A percentile compares a stretch with the other conserved stretches of the same genome.
Conservation (phyloP, 805 yeast species). For the Osmozyma mogii region DNA sequence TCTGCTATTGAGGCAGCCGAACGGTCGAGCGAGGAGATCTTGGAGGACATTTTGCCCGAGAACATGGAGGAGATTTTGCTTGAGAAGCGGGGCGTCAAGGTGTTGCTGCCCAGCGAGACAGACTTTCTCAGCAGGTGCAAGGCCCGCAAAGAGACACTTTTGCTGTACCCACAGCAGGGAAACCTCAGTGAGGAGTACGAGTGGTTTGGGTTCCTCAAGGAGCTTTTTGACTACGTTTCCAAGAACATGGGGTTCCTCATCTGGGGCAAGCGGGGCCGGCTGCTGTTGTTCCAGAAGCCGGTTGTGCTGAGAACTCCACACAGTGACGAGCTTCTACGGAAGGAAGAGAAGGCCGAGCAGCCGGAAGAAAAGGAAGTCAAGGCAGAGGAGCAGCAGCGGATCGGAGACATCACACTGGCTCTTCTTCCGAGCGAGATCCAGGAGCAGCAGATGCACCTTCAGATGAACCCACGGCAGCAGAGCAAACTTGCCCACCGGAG, state of each 20-base stretch:
- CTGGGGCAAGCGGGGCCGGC: slow-evolving; percentile 52
- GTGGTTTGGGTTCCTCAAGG: slow-evolving; percentile 79
- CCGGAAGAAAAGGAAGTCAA: not conserved
- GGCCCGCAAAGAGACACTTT: slow-evolving; percentile 57
- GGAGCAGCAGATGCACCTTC: slow-evolving; percentile 36
- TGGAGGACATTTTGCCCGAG: slow-evolving; percentile 69
- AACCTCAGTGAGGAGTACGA: slow-evolving; percentile 65
- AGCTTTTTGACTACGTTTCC: slow-evolving; percentile 67
- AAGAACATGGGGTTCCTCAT: slow-evolving; percentile 65
- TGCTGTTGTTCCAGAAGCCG: slow-evolving; percentile 1
- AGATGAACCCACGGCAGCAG: slow-evolving; percentile 22
- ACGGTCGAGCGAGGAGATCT: slow-evolving; percentile 54
- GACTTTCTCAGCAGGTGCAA: slow-evolving; percentile 74
- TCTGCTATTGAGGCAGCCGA: slow-evolving; percentile 69
- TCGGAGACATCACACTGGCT: slow-evolving; percentile 22
- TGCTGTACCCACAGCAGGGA: slow-evolving; percentile 38
- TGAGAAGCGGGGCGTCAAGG: slow-evolving; percentile 28
- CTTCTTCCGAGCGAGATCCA: slow-evolving; percentile 37
- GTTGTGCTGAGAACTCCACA: slow-evolving; percentile 6
- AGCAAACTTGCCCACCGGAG: slow-evolving; percentile 38
- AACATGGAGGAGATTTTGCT: slow-evolving; percentile 44
- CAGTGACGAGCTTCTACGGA: slow-evolving; percentile 11
- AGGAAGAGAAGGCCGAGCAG: no score
- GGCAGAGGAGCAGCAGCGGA: slow-evolving; percentile 11
- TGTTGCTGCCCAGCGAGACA: slow-evolving; percentile 64